Evolutionary conservation across 2,329 filamentous ascomycete genomes (phyloP).

Genomic region (Aspergillus ustus): DNA sequence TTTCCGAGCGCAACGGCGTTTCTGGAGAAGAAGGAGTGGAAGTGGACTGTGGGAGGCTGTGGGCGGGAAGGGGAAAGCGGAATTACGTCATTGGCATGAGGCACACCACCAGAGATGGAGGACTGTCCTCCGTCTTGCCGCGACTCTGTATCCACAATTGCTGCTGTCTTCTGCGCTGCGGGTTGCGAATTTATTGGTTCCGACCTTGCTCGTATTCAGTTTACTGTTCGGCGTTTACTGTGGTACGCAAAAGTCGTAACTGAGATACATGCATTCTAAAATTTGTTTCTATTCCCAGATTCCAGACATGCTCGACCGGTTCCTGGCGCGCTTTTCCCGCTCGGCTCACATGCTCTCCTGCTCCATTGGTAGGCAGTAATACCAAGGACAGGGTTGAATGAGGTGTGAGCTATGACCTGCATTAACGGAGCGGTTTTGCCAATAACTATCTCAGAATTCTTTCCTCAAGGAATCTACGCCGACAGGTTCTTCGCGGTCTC

Average conservation of each 20-base stretch:
- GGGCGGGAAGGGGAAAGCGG: neutral
- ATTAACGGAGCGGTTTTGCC: constrained; percentile 14
- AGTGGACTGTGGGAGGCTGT: neutral
- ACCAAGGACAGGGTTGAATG: neutral
- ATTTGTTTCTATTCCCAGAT: constrained; percentile 3
- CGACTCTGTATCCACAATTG: neutral
- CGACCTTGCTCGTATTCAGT: neutral
- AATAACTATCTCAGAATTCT: constrained; percentile 3
- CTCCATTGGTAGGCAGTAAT: neutral
- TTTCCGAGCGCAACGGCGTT: constrained; percentile 13
- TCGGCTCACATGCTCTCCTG: constrained; percentile 15
- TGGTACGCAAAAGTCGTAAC: neutral
- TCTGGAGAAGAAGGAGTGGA: neutral
- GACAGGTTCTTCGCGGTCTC: constrained; percentile 49
- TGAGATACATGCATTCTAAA: neutral
- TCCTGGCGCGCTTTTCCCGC: neutral
- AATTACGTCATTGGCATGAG: constrained; percentile 5
- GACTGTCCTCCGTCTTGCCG: constrained; percentile 29
- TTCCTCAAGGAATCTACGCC: constrained; percentile 26
- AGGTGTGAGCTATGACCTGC: constrained; percentile 23
- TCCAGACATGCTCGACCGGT: neutral
- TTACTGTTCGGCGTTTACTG: neutral
- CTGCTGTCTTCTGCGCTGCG: neutral
- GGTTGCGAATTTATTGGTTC: neutral
- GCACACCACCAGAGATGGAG: constrained; percentile 19